Conservation (phyloP, 1,139 yeast genomes). For the Yamadazyma jaroonii region DNA sequence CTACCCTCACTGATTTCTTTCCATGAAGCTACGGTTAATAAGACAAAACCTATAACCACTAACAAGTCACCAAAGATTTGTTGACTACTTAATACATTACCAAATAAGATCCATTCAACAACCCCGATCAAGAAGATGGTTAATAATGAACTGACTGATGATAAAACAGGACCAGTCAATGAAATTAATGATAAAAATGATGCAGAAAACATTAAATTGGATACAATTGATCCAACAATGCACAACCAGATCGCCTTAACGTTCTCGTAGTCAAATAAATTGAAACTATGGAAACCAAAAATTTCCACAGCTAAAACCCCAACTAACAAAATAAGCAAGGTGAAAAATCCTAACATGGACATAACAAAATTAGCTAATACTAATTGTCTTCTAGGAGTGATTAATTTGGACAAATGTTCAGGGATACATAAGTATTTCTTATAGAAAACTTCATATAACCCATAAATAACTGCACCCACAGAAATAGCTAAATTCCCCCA, state of each 20-base stretch:
- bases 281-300: conserved; percentile 57
- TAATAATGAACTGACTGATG: conserved; percentile 76
- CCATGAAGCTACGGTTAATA: conserved; percentile 75
- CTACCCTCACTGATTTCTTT: conserved; percentile 66
- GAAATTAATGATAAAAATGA: conserved; percentile 78
- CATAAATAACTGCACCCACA: conserved; percentile 78
- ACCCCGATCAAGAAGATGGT: conserved; percentile 80
- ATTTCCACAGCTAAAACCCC: conserved; percentile 51
- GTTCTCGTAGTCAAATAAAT: conserved; percentile 46
- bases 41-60: conserved; percentile 63
- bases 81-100: conserved; percentile 44
- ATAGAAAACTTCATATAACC: conserved; percentile 82
- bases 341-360: conserved; percentile 59
- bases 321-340: conserved; percentile 49
- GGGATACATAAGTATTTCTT: conserved; percentile 79
- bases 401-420: conserved; percentile 38
- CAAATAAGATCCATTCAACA: conserved; percentile 73
- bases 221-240: conserved; percentile 49
- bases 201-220: conserved; percentile 70
- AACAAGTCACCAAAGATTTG: conserved; percentile 57
- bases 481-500: conserved; percentile 73
- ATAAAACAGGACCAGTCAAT: conserved; percentile 79
- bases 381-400: conserved; percentile 48
- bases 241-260: conserved; percentile 40
- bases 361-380: conserved; percentile 47